These are phyloP conservation scores for Hypsizygus ulmarius DNA, from an alignment of 1,284 basidiomycete genomes.

Conservation along the genomic window DNA sequence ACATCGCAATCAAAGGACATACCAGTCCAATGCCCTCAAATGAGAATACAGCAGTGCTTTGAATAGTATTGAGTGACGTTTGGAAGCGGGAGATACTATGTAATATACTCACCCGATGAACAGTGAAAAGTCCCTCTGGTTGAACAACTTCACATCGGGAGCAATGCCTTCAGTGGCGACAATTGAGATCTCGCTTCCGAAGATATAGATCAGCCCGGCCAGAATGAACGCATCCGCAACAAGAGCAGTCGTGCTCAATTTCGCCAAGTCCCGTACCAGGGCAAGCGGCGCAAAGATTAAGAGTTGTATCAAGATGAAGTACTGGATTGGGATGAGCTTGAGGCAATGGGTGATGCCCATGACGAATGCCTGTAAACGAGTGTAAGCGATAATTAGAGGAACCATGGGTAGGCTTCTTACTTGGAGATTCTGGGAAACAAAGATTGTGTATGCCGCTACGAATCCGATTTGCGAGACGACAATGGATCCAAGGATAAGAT, in stretches of 20 bases:
- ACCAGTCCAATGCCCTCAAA: slow-evolving; percentile 97
- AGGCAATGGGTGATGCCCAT: slow-evolving; percentile 82
- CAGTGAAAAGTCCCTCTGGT: slow-evolving; percentile 84
- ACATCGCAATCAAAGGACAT: slow-evolving; percentile 26
- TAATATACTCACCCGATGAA: slow-evolving; percentile 75
- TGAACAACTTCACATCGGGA: slow-evolving; percentile 89
- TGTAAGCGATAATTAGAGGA: slow-evolving; percentile 6
- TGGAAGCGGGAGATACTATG: not conserved
- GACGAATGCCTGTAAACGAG: slow-evolving; percentile 63
- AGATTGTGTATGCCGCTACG: slow-evolving; percentile 91
- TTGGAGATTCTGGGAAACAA: slow-evolving; percentile 91
- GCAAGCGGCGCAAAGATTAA: slow-evolving; percentile 86
- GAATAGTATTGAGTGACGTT: not conserved
- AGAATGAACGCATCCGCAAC: slow-evolving; percentile 96
- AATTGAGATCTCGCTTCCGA: slow-evolving; percentile 72
- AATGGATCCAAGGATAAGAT: slow-evolving; percentile 86
- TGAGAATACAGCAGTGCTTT: slow-evolving; percentile 94
- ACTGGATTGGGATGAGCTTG: slow-evolving; percentile 67
- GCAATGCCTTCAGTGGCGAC: slow-evolving; percentile 71
- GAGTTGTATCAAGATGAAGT: slow-evolving; percentile 83
- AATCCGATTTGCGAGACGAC: slow-evolving; percentile 90
- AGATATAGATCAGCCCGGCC: slow-evolving; percentile 85
- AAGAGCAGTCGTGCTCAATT: slow-evolving; percentile 89
- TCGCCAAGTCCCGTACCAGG: slow-evolving; percentile 87
- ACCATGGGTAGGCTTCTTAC: slow-evolving; percentile 24